These are phyloP conservation scores for Aspergillus ibericus DNA, from an alignment of 2,329 filamentous ascomycete genomes.

Conservation along the genomic window DNA sequence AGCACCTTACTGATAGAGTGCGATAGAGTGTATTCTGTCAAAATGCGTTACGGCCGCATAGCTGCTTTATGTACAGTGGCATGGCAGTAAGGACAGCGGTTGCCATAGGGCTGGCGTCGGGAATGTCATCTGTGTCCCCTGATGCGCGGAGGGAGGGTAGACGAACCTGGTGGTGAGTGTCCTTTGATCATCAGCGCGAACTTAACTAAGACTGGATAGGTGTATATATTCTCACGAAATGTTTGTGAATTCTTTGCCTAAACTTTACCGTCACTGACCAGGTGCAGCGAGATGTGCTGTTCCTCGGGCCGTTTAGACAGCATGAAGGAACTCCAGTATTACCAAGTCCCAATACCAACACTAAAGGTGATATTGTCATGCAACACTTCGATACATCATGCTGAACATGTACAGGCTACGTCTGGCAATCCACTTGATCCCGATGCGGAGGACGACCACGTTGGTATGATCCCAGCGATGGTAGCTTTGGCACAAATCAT, in stretches of 20 bases:
- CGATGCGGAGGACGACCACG: conserved; percentile 23
- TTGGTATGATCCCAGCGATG: conserved; percentile 29
- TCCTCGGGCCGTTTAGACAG: conserved; percentile 31
- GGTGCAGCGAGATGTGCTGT: conserved; percentile 31
- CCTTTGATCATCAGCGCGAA: not conserved
- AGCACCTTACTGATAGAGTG: not conserved
- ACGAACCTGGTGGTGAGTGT: conserved; percentile 28
- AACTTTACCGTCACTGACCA: not conserved
- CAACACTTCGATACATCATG: not conserved
- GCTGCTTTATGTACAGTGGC: conserved; percentile 38
- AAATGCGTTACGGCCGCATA: conserved; percentile 36
- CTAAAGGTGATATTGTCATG: conserved; percentile 12
- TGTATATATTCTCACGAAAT: conserved; percentile 25
- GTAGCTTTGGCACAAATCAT: conserved; percentile 28
- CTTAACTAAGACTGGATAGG: conserved; percentile 9
- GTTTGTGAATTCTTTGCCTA: conserved; percentile 2
- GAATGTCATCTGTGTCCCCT: conserved; percentile 21
- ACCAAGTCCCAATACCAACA: conserved; percentile 23
- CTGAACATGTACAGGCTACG: conserved; percentile 2
- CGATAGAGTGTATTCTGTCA: conserved; percentile 31
- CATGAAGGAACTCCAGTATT: conserved; percentile 29
- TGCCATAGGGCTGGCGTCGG: conserved; percentile 34
- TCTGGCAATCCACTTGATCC: conserved; percentile 10
- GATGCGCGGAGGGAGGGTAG: conserved; percentile 19
- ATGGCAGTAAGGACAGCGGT: conserved; percentile 37